Conservation (phyloP, 2,329 filamentous ascomycete genomes). For the Cercospora zeina region DNA sequence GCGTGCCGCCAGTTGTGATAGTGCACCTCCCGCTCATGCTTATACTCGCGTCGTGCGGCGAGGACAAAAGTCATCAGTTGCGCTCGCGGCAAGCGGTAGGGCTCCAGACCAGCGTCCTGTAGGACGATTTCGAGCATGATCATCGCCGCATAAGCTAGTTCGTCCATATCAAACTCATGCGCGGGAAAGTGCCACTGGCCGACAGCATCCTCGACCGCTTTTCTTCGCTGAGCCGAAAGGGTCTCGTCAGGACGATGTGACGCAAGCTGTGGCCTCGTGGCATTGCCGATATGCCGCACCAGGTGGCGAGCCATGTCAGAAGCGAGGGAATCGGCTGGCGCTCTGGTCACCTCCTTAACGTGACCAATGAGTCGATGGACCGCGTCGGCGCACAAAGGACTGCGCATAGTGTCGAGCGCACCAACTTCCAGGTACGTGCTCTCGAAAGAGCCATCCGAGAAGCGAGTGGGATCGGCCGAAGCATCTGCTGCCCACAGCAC, state of each 20-base stretch:
- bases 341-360: conserved; percentile 35
- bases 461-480: conserved; percentile 14
- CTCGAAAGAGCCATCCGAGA: conserved; percentile 25
- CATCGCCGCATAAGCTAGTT: conserved; percentile 80
- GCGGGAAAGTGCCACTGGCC: conserved; percentile 86
- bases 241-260: conserved; percentile 58
- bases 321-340: conserved; percentile 34
- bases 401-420: conserved; percentile 80
- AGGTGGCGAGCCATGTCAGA: conserved; percentile 38
- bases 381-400: conserved; percentile 68
- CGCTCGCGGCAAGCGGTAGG: conserved; percentile 48
- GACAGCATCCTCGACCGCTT: conserved; percentile 65
- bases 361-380: conserved; percentile 38
- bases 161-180: conserved; percentile 85
- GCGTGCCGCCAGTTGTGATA: conserved; percentile 99
- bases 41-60: conserved; percentile 90
- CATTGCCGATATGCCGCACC: conserved; percentile 34
- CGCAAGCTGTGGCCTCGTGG: conserved; percentile 27
- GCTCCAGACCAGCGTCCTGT: conserved; percentile 73
- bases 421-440: conserved; percentile 74
- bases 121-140: conserved; percentile 90
- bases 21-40: conserved; percentile 54
- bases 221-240: conserved; percentile 61
- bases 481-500: conserved; percentile 25
- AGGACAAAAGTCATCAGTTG: conserved; percentile 83